Conservation (phyloP, 2,329 filamentous ascomycete genomes). For the Boeremia lycopersici region DNA sequence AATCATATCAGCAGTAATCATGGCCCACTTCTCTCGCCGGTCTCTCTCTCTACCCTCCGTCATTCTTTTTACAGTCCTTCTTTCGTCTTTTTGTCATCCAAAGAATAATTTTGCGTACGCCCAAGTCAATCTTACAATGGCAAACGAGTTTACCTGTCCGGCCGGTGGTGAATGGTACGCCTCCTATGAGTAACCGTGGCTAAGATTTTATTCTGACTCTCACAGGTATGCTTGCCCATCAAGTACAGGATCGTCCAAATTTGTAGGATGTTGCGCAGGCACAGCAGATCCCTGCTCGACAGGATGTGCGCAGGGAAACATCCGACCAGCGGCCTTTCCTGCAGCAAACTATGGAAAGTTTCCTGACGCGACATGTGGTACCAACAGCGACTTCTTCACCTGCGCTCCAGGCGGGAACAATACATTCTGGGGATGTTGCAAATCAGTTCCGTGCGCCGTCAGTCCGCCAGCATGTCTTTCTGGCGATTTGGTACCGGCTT, state of each 20-base stretch:
- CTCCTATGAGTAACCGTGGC: neutral
- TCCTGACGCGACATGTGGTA: slow-evolving; percentile 41
- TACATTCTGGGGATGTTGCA: slow-evolving; percentile 50
- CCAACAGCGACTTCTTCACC: slow-evolving; percentile 43
- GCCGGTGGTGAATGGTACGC: slow-evolving; percentile 31
- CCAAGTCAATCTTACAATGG: slow-evolving; percentile 15
- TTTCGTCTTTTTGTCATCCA: slow-evolving; percentile 9
- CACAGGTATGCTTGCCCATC: slow-evolving; percentile 33
- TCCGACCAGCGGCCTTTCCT: slow-evolving; percentile 44
- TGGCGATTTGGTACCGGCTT: slow-evolving; percentile 12
- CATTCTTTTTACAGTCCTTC: slow-evolving; percentile 5
- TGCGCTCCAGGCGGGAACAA: slow-evolving; percentile 28
- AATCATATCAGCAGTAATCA: slow-evolving; percentile 16
- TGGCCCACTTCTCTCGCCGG: slow-evolving; percentile 12
- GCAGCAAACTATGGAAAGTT: slow-evolving; percentile 38
- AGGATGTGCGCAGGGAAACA: slow-evolving; percentile 44
- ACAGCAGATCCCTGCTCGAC: slow-evolving; percentile 43
- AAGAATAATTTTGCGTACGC: slow-evolving; percentile 8
- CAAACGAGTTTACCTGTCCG: slow-evolving; percentile 28
- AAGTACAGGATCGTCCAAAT: slow-evolving; percentile 30
- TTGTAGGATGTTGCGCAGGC: slow-evolving; percentile 50
- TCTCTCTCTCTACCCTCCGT: slow-evolving; percentile 10
- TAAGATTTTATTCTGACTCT: slow-evolving; percentile 8
- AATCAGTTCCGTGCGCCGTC: slow-evolving; percentile 40
- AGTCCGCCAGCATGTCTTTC: neutral